These are phyloP conservation scores for Microdochium trichocladiopsis DNA, from an alignment of 2,329 filamentous ascomycete genomes.

Conservation along the genomic window DNA sequence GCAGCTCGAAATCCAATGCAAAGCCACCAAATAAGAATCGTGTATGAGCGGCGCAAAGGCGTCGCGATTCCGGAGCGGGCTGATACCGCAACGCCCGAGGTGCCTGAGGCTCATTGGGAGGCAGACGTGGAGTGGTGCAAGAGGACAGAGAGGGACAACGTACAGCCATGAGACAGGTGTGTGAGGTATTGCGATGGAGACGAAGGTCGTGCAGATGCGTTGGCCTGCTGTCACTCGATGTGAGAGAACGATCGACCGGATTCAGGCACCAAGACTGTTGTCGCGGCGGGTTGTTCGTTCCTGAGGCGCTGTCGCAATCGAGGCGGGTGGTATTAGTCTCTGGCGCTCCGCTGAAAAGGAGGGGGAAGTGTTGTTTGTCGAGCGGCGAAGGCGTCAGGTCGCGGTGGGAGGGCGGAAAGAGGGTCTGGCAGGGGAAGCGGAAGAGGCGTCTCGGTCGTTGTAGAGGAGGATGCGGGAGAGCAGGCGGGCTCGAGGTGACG, in stretches of 20 bases:
- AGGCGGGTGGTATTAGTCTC: background rate
- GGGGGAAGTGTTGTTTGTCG: background rate
- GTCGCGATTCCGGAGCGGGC: no score
- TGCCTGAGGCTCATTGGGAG: background rate
- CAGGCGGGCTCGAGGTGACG: background rate
- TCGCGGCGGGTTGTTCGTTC: background rate
- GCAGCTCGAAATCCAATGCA: no score
- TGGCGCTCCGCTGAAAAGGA: background rate
- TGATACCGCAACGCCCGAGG: no score
- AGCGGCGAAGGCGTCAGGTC: background rate
- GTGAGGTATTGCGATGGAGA: background rate
- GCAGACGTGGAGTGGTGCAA: background rate
- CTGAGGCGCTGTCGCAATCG: background rate
- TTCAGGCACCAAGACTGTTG: background rate
- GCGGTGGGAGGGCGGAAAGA: background rate
- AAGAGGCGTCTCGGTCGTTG: background rate
- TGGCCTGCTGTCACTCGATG: background rate
- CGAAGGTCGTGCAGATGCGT: background rate
- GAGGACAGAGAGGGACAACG: background rate
- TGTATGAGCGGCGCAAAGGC: no score
- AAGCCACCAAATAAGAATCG: no score
- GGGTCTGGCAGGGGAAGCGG: background rate
- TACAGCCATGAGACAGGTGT: constrained; percentile 7
- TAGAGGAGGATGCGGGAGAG: background rate
- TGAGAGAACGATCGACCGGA: background rate